These are phyloP conservation scores for Didymella pomorum DNA, from an alignment of 2,329 filamentous ascomycete species.

Conservation along the genomic window DNA sequence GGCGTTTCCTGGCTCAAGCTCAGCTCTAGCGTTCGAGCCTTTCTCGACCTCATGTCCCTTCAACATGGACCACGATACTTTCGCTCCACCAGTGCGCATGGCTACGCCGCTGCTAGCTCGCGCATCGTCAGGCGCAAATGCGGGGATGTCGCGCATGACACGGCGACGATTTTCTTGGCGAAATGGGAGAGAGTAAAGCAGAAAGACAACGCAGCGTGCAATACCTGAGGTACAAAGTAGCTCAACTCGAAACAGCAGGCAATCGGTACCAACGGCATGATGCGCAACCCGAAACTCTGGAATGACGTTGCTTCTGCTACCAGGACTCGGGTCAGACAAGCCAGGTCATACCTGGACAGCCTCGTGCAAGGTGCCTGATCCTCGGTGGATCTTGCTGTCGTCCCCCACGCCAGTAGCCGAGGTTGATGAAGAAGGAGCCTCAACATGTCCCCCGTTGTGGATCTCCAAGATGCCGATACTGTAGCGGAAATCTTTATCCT, in stretches of 20 bases:
- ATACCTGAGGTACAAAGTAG: background rate
- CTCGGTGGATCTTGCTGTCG: conserved; percentile 28
- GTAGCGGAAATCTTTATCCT: background rate
- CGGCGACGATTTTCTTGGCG: background rate
- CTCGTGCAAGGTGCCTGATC: conserved; percentile 44
- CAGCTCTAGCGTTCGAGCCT: conserved; percentile 23
- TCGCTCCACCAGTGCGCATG: conserved; percentile 14
- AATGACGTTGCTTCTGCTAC: conserved; percentile 40
- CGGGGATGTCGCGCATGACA: conserved; percentile 1
- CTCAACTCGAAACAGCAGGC: background rate
- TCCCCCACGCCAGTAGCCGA: conserved; percentile 41
- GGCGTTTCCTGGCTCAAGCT: conserved; percentile 31
- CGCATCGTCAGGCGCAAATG: background rate
- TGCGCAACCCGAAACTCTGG: conserved; percentile 3
- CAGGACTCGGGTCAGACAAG: conserved; percentile 31
- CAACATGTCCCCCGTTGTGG: conserved; percentile 28
- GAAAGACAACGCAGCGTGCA: background rate
- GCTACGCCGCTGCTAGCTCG: background rate
- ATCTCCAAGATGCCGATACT: background rate
- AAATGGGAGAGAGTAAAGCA: background rate
- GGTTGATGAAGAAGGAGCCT: conserved; percentile 25
- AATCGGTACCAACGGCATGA: conserved; percentile 4
- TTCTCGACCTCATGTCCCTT: conserved; percentile 24
- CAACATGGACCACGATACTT: conserved; percentile 4
- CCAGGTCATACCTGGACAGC: conserved; percentile 28